Evolutionary conservation across 2,329 filamentous ascomycete genomes (phyloP).

Genomic region (Exophiala oligosperma): DNA sequence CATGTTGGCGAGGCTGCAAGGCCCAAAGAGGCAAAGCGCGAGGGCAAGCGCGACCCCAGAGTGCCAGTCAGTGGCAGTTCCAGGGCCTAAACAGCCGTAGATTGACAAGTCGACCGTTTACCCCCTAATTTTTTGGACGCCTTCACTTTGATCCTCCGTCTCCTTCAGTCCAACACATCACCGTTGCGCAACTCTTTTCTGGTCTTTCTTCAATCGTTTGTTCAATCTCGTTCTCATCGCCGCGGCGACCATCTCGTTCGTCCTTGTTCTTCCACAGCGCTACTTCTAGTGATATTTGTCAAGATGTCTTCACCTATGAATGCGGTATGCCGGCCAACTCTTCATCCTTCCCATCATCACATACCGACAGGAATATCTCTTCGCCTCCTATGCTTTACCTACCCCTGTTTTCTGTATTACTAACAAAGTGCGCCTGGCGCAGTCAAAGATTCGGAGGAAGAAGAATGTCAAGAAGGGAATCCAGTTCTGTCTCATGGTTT

Average conservation of each 20-base stretch:
- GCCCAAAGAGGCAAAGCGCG: constrained; percentile 7
- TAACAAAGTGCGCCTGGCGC: constrained; percentile 28
- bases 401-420: constrained; percentile 17
- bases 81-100: background rate
- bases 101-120: constrained; percentile 2
- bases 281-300: constrained; percentile 1
- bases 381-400: background rate
- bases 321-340: constrained; percentile 23
- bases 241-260: background rate
- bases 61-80: background rate
- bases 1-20: background rate
- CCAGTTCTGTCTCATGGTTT: constrained; percentile 99
- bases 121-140: constrained; percentile 23
- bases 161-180: background rate
- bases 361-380: background rate
- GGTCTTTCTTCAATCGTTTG: constrained; percentile 5
- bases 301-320: constrained; percentile 31
- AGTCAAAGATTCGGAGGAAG: constrained; percentile 99
- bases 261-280: background rate
- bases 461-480: constrained; percentile 99
- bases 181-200: constrained; percentile 3
- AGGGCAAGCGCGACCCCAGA: constrained; percentile 26
- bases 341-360: background rate
- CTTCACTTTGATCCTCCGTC: background rate
- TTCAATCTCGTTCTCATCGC: constrained; percentile 6